Evolutionary conservation across 2,329 filamentous ascomycete genomes (phyloP).

Genomic region (Peltaster fructicola): DNA sequence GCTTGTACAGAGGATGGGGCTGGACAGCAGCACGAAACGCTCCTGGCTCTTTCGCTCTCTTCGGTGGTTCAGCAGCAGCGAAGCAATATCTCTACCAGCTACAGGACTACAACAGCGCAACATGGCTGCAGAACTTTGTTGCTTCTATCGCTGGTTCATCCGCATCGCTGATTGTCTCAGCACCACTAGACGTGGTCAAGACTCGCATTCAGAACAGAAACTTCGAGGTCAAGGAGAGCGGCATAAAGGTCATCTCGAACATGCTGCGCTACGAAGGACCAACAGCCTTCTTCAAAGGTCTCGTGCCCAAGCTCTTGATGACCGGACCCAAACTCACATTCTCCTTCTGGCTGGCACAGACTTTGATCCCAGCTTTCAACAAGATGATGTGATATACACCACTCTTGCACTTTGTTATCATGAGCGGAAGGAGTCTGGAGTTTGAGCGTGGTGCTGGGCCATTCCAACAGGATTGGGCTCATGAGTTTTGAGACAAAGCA

Average conservation of each 20-base stretch:
- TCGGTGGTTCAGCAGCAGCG: conserved; percentile 90
- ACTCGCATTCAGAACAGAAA: conserved; percentile 96
- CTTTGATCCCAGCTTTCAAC: conserved; percentile 83
- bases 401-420: too few species aligned
- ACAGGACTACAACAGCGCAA: conserved; percentile 84
- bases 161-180: conserved; percentile 89
- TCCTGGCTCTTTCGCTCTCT: conserved; percentile 93
- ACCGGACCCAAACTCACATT: conserved; percentile 97
- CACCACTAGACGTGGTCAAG: conserved; percentile 93
- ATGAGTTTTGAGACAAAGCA: too few species aligned
- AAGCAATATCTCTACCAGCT: conserved; percentile 92
- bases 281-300: conserved; percentile 87
- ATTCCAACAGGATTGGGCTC: too few species aligned
- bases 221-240: conserved; percentile 93
- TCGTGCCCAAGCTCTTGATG: conserved; percentile 96
- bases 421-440: too few species aligned
- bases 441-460: too few species aligned
- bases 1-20: conserved; percentile 86
- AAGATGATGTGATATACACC: conserved; percentile 35
- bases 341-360: conserved; percentile 99
- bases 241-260: conserved; percentile 76
- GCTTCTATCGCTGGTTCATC: conserved; percentile 90
- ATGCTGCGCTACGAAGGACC: conserved; percentile 86
- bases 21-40: conserved; percentile 97
- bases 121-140: conserved; percentile 92